Conservation (phyloP, 257 asterid species). For the Solanum ossicruentum region DNA sequence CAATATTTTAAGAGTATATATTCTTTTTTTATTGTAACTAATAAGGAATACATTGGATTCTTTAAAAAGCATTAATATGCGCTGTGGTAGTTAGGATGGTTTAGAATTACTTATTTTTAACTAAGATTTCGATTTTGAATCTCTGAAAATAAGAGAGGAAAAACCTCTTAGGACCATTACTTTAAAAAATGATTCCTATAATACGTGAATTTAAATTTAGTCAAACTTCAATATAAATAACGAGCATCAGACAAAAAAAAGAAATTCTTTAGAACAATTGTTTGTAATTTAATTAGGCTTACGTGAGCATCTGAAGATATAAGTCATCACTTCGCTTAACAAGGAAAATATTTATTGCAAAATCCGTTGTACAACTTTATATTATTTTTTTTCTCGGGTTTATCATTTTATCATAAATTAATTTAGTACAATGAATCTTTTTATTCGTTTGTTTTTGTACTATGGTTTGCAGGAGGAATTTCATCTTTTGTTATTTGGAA, state of each 20-base stretch:
- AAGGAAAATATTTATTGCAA: neutral
- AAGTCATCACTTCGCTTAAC: neutral
- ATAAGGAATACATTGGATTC: neutral
- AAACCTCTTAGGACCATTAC: fast-evolving
- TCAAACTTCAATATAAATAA: neutral
- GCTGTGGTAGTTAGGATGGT: neutral
- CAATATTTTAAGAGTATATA: neutral
- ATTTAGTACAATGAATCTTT: neutral
- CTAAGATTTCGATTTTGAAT: neutral
- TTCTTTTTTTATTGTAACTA: neutral
- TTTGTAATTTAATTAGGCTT: neutral
- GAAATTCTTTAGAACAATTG: neutral
- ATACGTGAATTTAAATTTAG: neutral
- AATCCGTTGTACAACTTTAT: neutral
- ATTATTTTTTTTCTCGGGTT: neutral
- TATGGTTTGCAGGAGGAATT: neutral
- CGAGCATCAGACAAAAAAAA: neutral
- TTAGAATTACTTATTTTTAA: neutral
- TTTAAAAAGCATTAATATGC: neutral
- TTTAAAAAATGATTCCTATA: fast-evolving
- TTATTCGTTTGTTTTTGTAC: neutral
- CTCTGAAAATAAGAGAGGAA: fast-evolving
- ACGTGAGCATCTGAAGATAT: neutral
- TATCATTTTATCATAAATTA: no score
- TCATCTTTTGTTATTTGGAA: neutral